Conservation (phyloP, 2,329 filamentous ascomycete species). For the Triangularia setosa region DNA sequence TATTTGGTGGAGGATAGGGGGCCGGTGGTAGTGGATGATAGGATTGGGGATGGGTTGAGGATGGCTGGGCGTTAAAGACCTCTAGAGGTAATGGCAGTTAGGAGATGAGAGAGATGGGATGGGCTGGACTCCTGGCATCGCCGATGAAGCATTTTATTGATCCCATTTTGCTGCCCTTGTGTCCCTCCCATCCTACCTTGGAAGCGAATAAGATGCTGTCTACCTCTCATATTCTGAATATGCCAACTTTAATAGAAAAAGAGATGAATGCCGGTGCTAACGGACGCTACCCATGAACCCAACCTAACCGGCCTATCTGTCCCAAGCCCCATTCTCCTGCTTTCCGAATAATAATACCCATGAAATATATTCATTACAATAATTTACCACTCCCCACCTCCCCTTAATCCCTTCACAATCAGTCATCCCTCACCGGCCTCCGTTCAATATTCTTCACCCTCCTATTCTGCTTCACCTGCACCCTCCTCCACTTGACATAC, state of each 20-base stretch:
- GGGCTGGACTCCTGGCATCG: background rate
- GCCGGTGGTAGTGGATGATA: constrained; percentile 4
- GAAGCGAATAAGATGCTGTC: too few relatives aligned
- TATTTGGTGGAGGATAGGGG: constrained; percentile 35
- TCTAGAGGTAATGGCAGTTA: too few relatives aligned
- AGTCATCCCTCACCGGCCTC: background rate
- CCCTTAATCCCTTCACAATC: background rate
- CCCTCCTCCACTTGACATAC: constrained; percentile 61
- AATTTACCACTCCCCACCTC: background rate
- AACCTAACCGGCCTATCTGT: background rate
- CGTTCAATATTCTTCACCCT: constrained; percentile 19
- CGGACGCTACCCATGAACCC: background rate
- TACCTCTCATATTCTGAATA: too few relatives aligned
- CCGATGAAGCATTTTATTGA: background rate
- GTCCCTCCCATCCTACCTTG: too few relatives aligned
- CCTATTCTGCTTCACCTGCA: constrained; percentile 41
- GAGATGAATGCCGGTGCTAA: background rate
- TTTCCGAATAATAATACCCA: background rate
- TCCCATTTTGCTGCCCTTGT: too few relatives aligned
- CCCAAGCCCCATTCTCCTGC: background rate
- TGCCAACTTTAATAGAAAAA: background rate
- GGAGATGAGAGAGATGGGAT: background rate
- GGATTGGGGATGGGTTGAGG: background rate
- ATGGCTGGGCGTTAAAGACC: background rate
- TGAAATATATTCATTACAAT: background rate